A percentile compares a stretch with the other conserved stretches of the same genome.
Conservation (phyloP, 2,329 filamentous ascomycete genomes). For the Coleophoma cylindrospora region DNA sequence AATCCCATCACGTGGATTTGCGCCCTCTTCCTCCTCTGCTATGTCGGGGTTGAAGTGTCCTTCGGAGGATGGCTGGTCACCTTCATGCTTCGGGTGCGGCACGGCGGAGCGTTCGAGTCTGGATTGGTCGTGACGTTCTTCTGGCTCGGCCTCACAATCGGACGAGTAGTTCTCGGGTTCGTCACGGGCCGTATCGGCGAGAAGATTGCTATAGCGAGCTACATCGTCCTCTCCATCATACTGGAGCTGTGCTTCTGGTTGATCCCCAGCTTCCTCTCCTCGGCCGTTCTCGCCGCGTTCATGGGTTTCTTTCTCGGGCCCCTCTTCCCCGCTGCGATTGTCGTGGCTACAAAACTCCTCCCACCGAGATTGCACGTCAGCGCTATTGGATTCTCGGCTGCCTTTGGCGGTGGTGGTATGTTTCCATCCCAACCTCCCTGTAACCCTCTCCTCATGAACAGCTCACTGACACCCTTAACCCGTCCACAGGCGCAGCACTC, state of each 20-base stretch:
- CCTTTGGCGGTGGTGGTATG: constrained; percentile 65
- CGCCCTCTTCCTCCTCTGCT: constrained; percentile 68
- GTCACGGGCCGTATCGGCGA: constrained; percentile 72
- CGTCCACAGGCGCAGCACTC: constrained; percentile 43
- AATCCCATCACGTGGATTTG: constrained; percentile 63
- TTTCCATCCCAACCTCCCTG: neutral
- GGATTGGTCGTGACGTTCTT: constrained; percentile 78
- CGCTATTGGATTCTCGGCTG: constrained; percentile 75
- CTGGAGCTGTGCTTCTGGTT: constrained; percentile 77
- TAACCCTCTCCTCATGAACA: no score
- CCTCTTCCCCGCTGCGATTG: constrained; percentile 70
- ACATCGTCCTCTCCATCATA: constrained; percentile 58
- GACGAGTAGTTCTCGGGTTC: constrained; percentile 70
- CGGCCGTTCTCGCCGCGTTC: constrained; percentile 64
- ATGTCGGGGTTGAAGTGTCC: constrained; percentile 73
- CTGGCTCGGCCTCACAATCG: constrained; percentile 78
- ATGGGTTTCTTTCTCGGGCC: constrained; percentile 80
- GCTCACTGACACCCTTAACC: no score
- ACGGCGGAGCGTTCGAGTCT: constrained; percentile 64
- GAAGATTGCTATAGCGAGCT: constrained; percentile 58
- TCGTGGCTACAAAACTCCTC: constrained; percentile 69
- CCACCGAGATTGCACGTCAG: constrained; percentile 70
- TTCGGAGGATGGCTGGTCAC: constrained; percentile 78
- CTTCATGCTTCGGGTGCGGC: constrained; percentile 57
- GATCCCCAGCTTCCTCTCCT: constrained; percentile 69